These are phyloP conservation scores for Bruguiera hainesii DNA, from an alignment of 441 rosid species.

Conservation along the genomic window DNA sequence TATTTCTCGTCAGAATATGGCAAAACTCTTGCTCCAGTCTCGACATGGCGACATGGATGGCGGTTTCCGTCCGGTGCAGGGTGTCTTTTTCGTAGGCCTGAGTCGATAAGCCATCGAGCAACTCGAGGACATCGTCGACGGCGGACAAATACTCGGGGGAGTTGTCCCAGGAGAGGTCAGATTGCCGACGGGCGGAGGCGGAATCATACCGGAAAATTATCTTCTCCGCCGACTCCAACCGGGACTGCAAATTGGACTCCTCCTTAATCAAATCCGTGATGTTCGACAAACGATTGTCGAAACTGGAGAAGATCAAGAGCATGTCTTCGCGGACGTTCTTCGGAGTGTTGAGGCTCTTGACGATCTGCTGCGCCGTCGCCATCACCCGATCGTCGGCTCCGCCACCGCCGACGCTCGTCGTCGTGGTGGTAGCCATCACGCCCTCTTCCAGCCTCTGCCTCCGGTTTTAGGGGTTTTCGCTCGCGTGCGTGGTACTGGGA, in stretches of 20 bases:
- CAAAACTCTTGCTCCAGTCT: slow-evolving; percentile 89
- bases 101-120: slow-evolving; percentile 47
- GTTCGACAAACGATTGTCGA: slow-evolving; percentile 92
- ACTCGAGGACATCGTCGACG: slow-evolving; percentile 65
- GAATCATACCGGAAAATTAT: slow-evolving; percentile 56
- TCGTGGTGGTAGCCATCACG: slow-evolving; percentile 34
- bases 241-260: slow-evolving; percentile 25
- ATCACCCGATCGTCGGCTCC: slow-evolving; percentile 89
- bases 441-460: not conserved
- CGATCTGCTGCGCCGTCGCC: slow-evolving; percentile 98
- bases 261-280: slow-evolving; percentile 60
- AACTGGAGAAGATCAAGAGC: slow-evolving; percentile 89
- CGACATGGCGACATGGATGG: slow-evolving; percentile 90
- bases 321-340: slow-evolving; percentile 93
- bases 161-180: slow-evolving; percentile 57
- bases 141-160: slow-evolving; percentile 71
- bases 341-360: slow-evolving; percentile 84
- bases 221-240: slow-evolving; percentile 41
- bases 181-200: slow-evolving; percentile 22
- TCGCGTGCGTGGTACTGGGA: not conserved
- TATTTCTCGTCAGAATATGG: slow-evolving; percentile 65
- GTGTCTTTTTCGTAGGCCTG: slow-evolving; percentile 42
- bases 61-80: slow-evolving; percentile 80
- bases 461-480: slow-evolving; percentile 9
- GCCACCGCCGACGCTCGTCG: slow-evolving; percentile 28